These are phyloP conservation scores for Candida rishiriensis DNA, from an alignment of 805 yeast genomes.

Conservation along the genomic window DNA sequence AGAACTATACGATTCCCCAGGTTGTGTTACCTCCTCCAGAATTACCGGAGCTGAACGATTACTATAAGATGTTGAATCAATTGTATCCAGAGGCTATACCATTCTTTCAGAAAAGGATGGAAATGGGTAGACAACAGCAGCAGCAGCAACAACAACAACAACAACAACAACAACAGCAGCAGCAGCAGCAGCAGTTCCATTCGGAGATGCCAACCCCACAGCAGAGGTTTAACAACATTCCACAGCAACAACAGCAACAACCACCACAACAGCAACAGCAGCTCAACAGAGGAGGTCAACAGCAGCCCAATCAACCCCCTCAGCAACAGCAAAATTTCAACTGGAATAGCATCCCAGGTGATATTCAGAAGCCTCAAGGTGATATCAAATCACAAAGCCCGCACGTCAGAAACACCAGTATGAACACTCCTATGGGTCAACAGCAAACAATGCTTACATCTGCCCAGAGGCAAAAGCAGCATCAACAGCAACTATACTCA, in stretches of 20 bases:
- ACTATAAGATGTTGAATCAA: conserved; percentile 35
- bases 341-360: neutral
- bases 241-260: conserved; percentile 1
- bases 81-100: conserved; percentile 48
- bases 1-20: conserved; percentile 36
- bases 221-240: neutral
- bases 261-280: conserved; percentile 6
- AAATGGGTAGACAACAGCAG: conserved; percentile 24
- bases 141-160: conserved; percentile 14
- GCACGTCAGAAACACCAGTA: no score
- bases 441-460: conserved; percentile 1
- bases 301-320: neutral
- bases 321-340: conserved; percentile 6
- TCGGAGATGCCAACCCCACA: conserved; percentile 4
- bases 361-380: neutral
- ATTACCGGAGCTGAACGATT: conserved; percentile 46
- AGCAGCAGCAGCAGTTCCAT: conserved; percentile 5
- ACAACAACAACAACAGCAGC: conserved; percentile 5
- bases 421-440: neutral
- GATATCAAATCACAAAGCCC: neutral
- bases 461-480: conserved; percentile 5
- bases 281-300: conserved; percentile 1
- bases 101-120: conserved; percentile 25
- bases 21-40: conserved; percentile 52
- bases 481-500: conserved; percentile 16